These are phyloP conservation scores for Macroventuria anomochaeta DNA, from an alignment of 2,329 filamentous ascomycete genomes.

Conservation along the genomic window DNA sequence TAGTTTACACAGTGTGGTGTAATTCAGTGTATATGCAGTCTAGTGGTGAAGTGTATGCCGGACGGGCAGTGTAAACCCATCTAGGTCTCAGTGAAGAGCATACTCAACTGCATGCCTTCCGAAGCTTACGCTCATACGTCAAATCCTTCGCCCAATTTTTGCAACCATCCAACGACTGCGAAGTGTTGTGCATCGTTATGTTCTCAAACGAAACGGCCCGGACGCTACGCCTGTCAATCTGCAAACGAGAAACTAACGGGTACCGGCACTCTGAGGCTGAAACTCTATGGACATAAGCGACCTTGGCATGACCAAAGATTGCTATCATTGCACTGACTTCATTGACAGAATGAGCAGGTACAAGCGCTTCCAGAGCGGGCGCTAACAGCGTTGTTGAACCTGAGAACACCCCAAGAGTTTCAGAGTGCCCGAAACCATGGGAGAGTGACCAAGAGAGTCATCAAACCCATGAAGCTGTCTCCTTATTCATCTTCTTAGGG, in stretches of 20 bases:
- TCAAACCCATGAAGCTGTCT: neutral
- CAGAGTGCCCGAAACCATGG: conserved; percentile 1
- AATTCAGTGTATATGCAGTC: neutral
- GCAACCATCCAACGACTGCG: too few species aligned
- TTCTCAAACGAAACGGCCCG: conserved; percentile 1
- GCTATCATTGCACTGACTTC: neutral
- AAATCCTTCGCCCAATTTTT: neutral
- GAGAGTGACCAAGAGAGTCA: neutral
- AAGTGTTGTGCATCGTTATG: neutral
- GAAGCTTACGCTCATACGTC: too few species aligned
- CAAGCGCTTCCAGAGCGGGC: conserved; percentile 4
- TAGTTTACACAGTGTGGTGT: neutral
- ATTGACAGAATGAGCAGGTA: neutral
- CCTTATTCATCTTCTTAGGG: conserved; percentile 3
- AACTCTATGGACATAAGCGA: neutral
- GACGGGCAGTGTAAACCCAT: too few species aligned
- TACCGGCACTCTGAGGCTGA: conserved; percentile 5
- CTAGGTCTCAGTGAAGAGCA: too few species aligned
- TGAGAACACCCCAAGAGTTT: conserved; percentile 7
- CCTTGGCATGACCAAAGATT: conserved; percentile 1
- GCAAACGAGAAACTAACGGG: neutral
- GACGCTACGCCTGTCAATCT: neutral
- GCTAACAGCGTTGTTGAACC: neutral
- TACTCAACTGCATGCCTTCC: too few species aligned
- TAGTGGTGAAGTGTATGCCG: neutral